phyloP scores from a whole-genome alignment of 2,329 filamentous ascomycete genomes.

The Pezicula rhizophila region DNA sequence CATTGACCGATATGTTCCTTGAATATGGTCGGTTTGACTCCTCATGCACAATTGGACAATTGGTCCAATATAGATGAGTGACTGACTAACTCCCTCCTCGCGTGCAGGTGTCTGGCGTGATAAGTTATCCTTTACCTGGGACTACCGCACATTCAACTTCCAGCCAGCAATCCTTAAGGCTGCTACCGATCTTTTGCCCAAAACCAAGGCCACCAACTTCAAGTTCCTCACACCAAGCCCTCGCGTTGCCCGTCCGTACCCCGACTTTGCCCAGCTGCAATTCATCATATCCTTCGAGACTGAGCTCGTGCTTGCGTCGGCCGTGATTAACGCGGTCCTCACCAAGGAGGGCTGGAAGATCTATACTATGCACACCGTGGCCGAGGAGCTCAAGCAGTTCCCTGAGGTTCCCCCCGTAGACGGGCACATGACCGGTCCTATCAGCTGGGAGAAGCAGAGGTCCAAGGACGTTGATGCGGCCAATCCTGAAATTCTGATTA shows the following conservation, averaged over 20 bases:
- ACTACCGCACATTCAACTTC: slow-evolving; percentile 31
- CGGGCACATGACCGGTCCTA: not conserved
- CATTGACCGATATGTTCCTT: not conserved
- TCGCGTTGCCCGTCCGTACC: slow-evolving; percentile 21
- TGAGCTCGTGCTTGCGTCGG: slow-evolving; percentile 24
- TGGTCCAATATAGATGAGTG: not conserved
- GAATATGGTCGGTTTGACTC: not conserved
- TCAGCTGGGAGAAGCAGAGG: not conserved
- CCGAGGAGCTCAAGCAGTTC: slow-evolving; percentile 24
- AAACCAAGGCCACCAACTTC: slow-evolving; percentile 21
- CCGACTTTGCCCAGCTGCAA: slow-evolving; percentile 25
- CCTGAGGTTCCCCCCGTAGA: not conserved
- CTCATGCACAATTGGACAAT: no score
- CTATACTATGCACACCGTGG: slow-evolving; percentile 30
- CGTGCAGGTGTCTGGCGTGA: slow-evolving; percentile 30
- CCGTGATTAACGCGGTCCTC: slow-evolving; percentile 27
- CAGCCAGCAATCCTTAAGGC: slow-evolving; percentile 25
- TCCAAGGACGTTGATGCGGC: not conserved
- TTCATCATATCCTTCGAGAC: slow-evolving; percentile 29
- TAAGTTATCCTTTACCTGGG: slow-evolving; percentile 31
- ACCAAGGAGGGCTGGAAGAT: slow-evolving; percentile 29
- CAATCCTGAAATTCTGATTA: not conserved
- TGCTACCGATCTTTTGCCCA: slow-evolving; percentile 27
- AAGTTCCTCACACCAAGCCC: slow-evolving; percentile 12
- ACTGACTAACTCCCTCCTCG: not conserved